Conservation (phyloP, 78 protist genomes). For the Planoprotostelium fungivorum region DNA sequence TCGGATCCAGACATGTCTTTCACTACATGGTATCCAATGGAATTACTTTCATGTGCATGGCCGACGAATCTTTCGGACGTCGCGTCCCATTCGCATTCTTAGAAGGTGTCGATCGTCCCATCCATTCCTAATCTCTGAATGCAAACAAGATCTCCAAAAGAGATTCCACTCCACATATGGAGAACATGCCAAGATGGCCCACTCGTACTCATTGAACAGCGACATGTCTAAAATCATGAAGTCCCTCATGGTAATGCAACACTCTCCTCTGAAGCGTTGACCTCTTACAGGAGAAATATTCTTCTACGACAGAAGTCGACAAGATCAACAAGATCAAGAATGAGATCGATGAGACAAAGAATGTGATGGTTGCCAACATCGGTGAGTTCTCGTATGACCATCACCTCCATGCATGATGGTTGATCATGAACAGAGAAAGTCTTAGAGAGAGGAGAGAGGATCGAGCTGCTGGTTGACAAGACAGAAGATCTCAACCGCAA, state of each 20-base stretch:
- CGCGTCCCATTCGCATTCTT: conserved; percentile 79
- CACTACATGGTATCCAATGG: conserved; percentile 75
- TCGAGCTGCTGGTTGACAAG: conserved; percentile 88
- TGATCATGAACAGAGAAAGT: conserved; percentile 75
- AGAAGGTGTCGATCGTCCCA: conserved; percentile 50
- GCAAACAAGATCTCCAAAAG: background rate
- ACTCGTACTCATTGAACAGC: background rate
- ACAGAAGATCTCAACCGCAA: conserved; percentile 74
- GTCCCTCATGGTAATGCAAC: background rate
- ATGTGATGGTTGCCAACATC: conserved; percentile 81
- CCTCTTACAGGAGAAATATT: background rate
- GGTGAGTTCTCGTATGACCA: conserved; percentile 9
- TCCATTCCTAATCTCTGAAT: background rate
- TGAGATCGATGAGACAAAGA: conserved; percentile 78
- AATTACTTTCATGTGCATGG: conserved; percentile 82
- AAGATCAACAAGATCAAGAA: conserved; percentile 31
- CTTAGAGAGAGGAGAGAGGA: conserved; percentile 85
- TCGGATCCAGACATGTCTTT: conserved; percentile 65
- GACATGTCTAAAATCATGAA: background rate
- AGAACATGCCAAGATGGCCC: conserved; percentile 2
- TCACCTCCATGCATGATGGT: too few species aligned
- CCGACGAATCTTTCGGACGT: conserved; percentile 77
- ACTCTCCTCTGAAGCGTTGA: background rate
- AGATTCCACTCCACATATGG: background rate
- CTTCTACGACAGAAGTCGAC: conserved; percentile 2